A percentile compares a stretch with the other conserved stretches of the same genome.
Conservation (phyloP, 768 basidiomycete species). For the Calvatia gigantea region DNA sequence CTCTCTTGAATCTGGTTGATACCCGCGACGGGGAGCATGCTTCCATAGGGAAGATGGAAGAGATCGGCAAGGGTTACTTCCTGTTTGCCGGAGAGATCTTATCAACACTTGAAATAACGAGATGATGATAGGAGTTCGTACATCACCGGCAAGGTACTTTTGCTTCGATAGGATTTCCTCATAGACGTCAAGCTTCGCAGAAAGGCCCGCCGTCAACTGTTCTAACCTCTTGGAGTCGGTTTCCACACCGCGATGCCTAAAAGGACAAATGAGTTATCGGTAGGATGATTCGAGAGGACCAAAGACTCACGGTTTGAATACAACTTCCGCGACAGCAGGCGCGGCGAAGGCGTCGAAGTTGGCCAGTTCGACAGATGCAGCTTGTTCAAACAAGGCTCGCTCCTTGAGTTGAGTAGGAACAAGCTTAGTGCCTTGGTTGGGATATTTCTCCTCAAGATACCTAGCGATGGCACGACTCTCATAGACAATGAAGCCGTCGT, state of each 20-base stretch:
- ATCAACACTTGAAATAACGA: not conserved
- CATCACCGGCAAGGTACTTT: conserved; percentile 54
- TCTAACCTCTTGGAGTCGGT: conserved; percentile 23
- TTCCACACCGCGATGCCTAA: not conserved
- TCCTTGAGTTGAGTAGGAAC: conserved; percentile 40
- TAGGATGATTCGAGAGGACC: not conserved
- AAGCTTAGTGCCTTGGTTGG: conserved; percentile 44
- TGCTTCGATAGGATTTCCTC: conserved; percentile 54
- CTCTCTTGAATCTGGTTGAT: not conserved
- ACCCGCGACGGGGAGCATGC: not conserved
- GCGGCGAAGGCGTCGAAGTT: conserved; percentile 51
- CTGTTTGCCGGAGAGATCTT: not conserved
- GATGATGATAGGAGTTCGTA: conserved; percentile 14
- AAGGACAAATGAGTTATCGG: not conserved
- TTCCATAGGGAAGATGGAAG: conserved; percentile 1
- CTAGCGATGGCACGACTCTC: conserved; percentile 60
- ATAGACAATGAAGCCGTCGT: conserved; percentile 64
- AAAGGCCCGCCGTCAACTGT: conserved; percentile 24
- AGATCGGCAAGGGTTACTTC: conserved; percentile 12
- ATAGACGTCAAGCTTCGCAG: conserved; percentile 47
- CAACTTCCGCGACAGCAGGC: conserved; percentile 40
- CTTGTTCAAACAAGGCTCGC: conserved; percentile 49
- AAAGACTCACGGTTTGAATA: conserved; percentile 44
- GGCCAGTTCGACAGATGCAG: conserved; percentile 44
- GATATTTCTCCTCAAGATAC: conserved; percentile 57